These are phyloP conservation scores for Claviceps digitariae DNA, from an alignment of 2,329 filamentous ascomycete genomes.

Conservation along the genomic window DNA sequence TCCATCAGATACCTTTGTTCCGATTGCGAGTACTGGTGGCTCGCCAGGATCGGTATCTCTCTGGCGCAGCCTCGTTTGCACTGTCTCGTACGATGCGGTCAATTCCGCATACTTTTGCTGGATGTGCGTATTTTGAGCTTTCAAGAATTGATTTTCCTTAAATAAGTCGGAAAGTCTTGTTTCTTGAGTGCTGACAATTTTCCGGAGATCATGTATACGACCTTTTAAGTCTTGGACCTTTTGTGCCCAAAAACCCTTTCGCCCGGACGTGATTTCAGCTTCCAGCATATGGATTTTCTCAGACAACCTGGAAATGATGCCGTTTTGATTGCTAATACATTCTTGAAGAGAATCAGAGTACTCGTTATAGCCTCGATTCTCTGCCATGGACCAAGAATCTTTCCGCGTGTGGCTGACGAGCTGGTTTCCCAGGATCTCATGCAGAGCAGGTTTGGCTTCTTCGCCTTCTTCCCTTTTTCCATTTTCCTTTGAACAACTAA, in stretches of 20 bases:
- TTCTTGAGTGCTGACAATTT: neutral
- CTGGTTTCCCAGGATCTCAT: neutral
- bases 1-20: neutral
- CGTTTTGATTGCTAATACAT: neutral
- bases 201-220: neutral
- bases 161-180: accelerated
- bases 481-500: neutral
- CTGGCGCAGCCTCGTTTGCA: neutral
- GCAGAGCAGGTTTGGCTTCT: neutral
- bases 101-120: neutral
- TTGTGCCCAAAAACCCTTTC: too few relatives aligned
- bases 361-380: neutral
- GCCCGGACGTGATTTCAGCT: too few relatives aligned
- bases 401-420: neutral
- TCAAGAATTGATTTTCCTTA: neutral
- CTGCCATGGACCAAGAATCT: neutral
- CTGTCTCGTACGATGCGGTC: neutral
- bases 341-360: neutral
- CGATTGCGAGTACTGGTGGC: neutral
- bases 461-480: neutral
- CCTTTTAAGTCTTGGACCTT: too few relatives aligned
- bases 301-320: neutral
- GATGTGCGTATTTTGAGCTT: neutral
- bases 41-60: neutral
- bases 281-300: too few relatives aligned